phyloP scores from a whole-genome alignment of 768 basidiomycete genomes.

The Tylopilus sp. region DNA sequence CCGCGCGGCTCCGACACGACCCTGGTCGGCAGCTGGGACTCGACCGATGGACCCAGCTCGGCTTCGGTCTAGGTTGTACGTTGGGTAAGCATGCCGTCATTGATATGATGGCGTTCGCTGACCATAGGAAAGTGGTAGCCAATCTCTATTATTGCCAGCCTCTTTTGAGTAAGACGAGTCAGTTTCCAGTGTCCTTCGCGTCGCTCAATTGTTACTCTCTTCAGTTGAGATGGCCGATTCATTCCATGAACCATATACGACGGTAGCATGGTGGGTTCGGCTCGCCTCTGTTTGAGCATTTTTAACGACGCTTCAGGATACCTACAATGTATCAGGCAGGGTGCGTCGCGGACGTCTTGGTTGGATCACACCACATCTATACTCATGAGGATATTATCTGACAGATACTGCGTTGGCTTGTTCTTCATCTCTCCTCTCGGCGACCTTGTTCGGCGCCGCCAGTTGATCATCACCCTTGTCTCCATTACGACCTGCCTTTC shows the following conservation, averaged over 20 bases:
- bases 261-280: conserved; percentile 31
- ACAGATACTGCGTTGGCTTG: conserved; percentile 30
- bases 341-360: conserved; percentile 31
- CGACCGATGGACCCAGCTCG: conserved; percentile 38
- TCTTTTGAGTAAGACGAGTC: conserved; percentile 52
- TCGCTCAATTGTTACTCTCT: not conserved
- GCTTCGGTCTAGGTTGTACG: conserved; percentile 48
- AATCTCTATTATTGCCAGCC: conserved; percentile 87
- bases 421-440: conserved; percentile 45
- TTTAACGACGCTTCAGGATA: conserved; percentile 38
- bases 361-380: not conserved
- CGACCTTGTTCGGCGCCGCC: conserved; percentile 43
- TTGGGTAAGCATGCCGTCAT: conserved; percentile 33
- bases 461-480: conserved; percentile 37
- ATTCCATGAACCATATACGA: conserved; percentile 33
- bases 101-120: not conserved
- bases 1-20: conserved; percentile 39
- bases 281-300: not conserved
- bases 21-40: conserved; percentile 36
- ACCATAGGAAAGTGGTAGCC: conserved; percentile 37
- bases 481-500: conserved; percentile 34
- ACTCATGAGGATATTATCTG: not conserved
- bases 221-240: conserved; percentile 35
- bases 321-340: conserved; percentile 68
- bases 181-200: not conserved